Percentiles rank a stretch among this genome's conserved stretches.
These are phyloP conservation scores for Skeletonema costatum DNA, from an alignment of 108 stramenopile genomes.

Conservation along the genomic window DNA sequence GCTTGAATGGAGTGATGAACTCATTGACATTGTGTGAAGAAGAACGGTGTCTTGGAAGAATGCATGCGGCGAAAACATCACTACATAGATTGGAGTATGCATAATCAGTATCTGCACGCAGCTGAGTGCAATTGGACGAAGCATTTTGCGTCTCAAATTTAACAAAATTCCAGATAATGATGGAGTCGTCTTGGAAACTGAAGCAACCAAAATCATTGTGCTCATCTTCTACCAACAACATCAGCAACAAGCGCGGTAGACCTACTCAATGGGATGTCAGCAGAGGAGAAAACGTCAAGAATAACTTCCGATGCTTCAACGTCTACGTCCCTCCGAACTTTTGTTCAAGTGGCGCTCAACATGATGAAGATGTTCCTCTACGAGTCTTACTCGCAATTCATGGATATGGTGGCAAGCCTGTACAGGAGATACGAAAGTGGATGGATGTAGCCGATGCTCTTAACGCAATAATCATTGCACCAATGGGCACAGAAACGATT, in stretches of 20 bases:
- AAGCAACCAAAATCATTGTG: constrained; percentile 8
- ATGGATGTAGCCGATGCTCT: not conserved
- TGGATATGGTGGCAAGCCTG: constrained; percentile 26
- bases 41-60: too few relatives aligned
- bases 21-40: too few relatives aligned
- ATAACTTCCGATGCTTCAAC: constrained; percentile 6
- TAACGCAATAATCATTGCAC: constrained; percentile 28
- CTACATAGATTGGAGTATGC: too few relatives aligned
- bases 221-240: not conserved
- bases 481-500: constrained; percentile 12
- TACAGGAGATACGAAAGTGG: constrained; percentile 38
- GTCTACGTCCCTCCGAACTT: constrained; percentile 26
- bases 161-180: not conserved
- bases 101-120: too few relatives aligned
- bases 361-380: not conserved
- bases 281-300: not conserved
- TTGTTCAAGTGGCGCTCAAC: not conserved
- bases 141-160: too few relatives aligned
- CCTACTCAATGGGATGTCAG: constrained; percentile 12
- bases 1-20: too few relatives aligned
- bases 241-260: not conserved
- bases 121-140: too few relatives aligned
- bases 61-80: too few relatives aligned
- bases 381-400: constrained; percentile 33
- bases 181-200: not conserved